A percentile compares a stretch with the other conserved stretches of the same genome.
phyloP scores from a whole-genome alignment of 2,329 filamentous ascomycete species.

The Fusarium temperatum region DNA sequence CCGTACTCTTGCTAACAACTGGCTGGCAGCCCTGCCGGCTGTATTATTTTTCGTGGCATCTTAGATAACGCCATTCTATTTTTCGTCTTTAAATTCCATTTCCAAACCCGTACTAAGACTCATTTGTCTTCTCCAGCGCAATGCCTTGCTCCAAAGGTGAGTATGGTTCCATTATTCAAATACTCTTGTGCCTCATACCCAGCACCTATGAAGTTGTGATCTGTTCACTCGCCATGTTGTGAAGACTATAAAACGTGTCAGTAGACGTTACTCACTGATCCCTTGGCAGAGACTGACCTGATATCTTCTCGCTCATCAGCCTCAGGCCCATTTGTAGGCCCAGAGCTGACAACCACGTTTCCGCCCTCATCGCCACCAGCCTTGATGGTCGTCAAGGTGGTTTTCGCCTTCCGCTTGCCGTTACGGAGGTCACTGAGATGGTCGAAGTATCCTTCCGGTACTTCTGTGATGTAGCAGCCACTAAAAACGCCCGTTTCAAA shows the following conservation, averaged over 20 bases:
- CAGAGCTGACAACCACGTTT: slow-evolving; percentile 27
- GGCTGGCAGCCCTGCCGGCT: slow-evolving; percentile 68
- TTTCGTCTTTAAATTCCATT: slow-evolving; percentile 70
- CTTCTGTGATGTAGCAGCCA: slow-evolving; percentile 47
- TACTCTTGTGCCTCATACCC: slow-evolving; percentile 69
- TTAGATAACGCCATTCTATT: slow-evolving; percentile 59
- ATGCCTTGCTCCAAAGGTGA: slow-evolving; percentile 73
- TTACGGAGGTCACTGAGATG: slow-evolving; percentile 78
- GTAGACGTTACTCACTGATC: background rate
- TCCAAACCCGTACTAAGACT: slow-evolving; percentile 73
- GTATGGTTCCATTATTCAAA: slow-evolving; percentile 72
- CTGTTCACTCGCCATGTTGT: slow-evolving; percentile 20
- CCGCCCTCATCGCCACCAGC: slow-evolving; percentile 14
- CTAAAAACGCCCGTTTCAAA: slow-evolving; percentile 67
- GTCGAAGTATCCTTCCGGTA: slow-evolving; percentile 83
- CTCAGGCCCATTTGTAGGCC: slow-evolving; percentile 19
- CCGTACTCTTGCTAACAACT: slow-evolving; percentile 64
- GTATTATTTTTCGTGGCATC: slow-evolving; percentile 62
- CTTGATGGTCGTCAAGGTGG: slow-evolving; percentile 6
- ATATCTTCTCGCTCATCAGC: slow-evolving; percentile 26
- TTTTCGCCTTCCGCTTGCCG: slow-evolving; percentile 57
- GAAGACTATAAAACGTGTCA: slow-evolving; percentile 7
- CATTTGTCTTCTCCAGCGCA: slow-evolving; percentile 74
- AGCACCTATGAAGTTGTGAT: slow-evolving; percentile 65
- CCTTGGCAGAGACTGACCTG: slow-evolving; percentile 2